Base-by-base conservation (phyloP, 2,329 filamentous ascomycete species). In the Diaporthe humulicola region DNA sequence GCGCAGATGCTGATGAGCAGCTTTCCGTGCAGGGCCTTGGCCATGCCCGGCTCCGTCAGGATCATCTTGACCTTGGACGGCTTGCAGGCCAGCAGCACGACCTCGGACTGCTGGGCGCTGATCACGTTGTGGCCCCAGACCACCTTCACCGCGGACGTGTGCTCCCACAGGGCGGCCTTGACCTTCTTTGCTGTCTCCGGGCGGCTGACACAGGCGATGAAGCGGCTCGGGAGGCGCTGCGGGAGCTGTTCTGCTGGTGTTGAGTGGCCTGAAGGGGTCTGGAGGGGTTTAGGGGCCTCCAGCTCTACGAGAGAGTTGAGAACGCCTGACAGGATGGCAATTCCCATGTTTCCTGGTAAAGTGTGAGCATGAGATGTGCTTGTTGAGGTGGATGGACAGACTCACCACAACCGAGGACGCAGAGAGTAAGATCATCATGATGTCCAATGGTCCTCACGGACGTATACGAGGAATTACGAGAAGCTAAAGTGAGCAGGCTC, bases 1-100 rank as follows among this genome's bases (percentile, higher is more conserved):
- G 94, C 94, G 76, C 93, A 91, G 78, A 98, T 95, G 80, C 91
- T 94, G 82, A 98, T 93, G 52, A 98, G 87, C 7, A 97, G 88
- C 84, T 98, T 98, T 57, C 94, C 94, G 75, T 90, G 86, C 19
- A 98, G 88, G 1, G 94, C 95, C 76, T 93, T 89, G 69, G 87
- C 86, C 86, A 97, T 93, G 61, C 93, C 94, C 3, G 90, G 85
- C 74, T 90, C 90, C 72, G 87, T 86, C 1, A 98, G 88, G 58
- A 98, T 89, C 19, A 91, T 90, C 74, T 89, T 87, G 75, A 94
- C 91, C 86, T 93, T 92, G 81, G 93, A 90, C 1, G 95, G 94
- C 84, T 97, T 97, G 88, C 95, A 98, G 40, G 91, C 91, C 1
- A 98, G 88, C 33, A 98, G 87, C 58, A 97, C 84, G 52, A 97